Evolutionary conservation across 1,284 basidiomycete genomes (phyloP), one percentile per base, ranked within the genome.

Genomic region (Sanghuangporus weigelae): DNA sequence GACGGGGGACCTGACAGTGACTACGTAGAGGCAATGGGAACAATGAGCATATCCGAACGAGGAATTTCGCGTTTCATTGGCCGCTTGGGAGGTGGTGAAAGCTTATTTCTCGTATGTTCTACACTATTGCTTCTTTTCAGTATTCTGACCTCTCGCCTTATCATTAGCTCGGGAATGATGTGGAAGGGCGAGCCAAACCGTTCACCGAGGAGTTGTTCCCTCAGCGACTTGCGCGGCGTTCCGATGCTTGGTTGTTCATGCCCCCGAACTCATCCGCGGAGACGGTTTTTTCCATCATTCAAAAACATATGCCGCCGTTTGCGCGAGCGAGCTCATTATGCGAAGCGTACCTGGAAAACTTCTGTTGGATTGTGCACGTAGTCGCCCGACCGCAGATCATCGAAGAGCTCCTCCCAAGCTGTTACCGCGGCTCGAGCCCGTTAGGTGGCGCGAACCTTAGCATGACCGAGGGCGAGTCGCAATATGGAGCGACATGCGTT

Each of bases 41-140:
- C 84, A 10, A 74, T 88, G 64, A 81, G 83, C 31, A 84, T 87
- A 59, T 79, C 79, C 21, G 83, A 86, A 66, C 78, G 82, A 66
- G 86, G 85, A 0, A 76, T 83, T 51, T 81, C 84, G 11, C 74
- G 82, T 57, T 87, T 87, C 71, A 87, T 87, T 73, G 86, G 85
- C 0, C 82, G 80, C 16, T 84, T 85, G 1, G 86, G 83, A 23
- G 85, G 86, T 55, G 85, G 87, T 75, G 84, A 85, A 62, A 67
- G 80, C 75, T 49, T 63, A 59, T 19, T 58, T 51, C 31, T 62
- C 16, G 56, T 64, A 44, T 51, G 42, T 50, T 46, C 19, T 12
- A 11, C 36, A 48, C 35, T 8, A 51, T 38, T 39, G 2, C 35
- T 63, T 19, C 36, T 40, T 56, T 56, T n/a, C 2, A 50, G 7